Conservation (phyloP, 176 grass and related monocot species). For the Pontederia crassipes region DNA sequence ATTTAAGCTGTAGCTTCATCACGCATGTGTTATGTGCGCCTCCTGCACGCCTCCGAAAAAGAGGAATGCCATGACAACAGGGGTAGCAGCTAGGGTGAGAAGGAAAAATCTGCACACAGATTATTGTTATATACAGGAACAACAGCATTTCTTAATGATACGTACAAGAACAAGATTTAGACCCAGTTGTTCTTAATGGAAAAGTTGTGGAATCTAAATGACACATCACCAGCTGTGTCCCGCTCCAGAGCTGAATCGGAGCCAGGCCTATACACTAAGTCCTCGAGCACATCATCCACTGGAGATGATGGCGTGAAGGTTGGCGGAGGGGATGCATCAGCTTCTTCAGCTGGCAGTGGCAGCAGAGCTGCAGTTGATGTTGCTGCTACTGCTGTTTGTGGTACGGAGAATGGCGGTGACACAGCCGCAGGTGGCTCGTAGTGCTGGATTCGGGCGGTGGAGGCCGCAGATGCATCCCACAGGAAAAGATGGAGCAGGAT, state of each 20-base stretch:
- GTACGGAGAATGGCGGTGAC: neutral
- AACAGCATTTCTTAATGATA: too few relatives aligned
- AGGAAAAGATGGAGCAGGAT: slow-evolving; percentile 61
- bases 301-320: neutral
- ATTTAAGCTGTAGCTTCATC: too few relatives aligned
- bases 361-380: neutral
- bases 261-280: slow-evolving; percentile 6
- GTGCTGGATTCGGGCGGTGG: neutral
- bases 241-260: slow-evolving; percentile 21
- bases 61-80: too few relatives aligned
- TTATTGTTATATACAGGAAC: too few relatives aligned
- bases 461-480: slow-evolving; percentile 31
- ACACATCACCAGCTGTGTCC: slow-evolving; percentile 40
- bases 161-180: slow-evolving; percentile 19
- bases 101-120: too few relatives aligned
- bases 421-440: neutral
- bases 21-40: too few relatives aligned
- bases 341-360: slow-evolving; percentile 14
- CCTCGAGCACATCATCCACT: slow-evolving; percentile 18
- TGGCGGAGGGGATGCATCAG: neutral
- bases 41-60: too few relatives aligned
- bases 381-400: slow-evolving; percentile 2
- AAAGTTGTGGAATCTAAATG: slow-evolving; percentile 53
- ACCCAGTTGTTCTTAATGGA: slow-evolving; percentile 55
- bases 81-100: too few relatives aligned